Base-by-base conservation (phyloP, 768 basidiomycete genomes). In the Paxillus rubicundulus region DNA sequence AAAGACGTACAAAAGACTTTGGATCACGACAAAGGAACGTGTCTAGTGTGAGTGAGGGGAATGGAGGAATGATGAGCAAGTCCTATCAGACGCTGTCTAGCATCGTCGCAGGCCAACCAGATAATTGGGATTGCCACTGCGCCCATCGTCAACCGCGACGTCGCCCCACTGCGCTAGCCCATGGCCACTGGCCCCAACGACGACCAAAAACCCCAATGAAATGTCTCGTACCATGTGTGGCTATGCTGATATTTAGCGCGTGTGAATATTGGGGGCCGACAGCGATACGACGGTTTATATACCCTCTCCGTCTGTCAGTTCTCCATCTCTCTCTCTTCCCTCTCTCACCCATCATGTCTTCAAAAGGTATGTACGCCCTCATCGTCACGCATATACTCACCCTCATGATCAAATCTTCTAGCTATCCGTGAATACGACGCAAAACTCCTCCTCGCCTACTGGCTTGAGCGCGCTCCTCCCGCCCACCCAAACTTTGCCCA, bases 351-450 rank as follows among this genome's bases (percentile, higher is more conserved):
- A 62, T 43, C 66, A 68, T 68, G 67, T 68, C 67, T 52, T 68
- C 67, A 42, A 70, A 68, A 65, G 67, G 67, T 69, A 2, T 2
- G 65, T 58, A n/a, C 13, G 9, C 40, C n/a, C 8, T 0, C 39
- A 14, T 32, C 28, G 8, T 30, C 38, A 45, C 32, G 43, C 27
- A 36, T 39, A 41, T 21, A 43, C 36, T 12, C 3, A n/a, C 7
- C 4, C 2, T 10, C 5, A 41, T 5, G 5, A 24, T 10, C 16
- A 27, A 17, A 63, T 46, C 44, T 1, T 17, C 18, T 50, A 86
- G 85, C 87, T 61, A 96, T 98, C 77, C 89, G 91, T 68, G 94
- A 98, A 80, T 98, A 93, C 80, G 96, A 99, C 70, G 96, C 96
- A 61, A 99, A 98, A 80, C 90, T 98, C 62, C 82, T 98, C 59